Conservation (phyloP, 768 basidiomycete genomes). For the Boletus sensibilis region DNA sequence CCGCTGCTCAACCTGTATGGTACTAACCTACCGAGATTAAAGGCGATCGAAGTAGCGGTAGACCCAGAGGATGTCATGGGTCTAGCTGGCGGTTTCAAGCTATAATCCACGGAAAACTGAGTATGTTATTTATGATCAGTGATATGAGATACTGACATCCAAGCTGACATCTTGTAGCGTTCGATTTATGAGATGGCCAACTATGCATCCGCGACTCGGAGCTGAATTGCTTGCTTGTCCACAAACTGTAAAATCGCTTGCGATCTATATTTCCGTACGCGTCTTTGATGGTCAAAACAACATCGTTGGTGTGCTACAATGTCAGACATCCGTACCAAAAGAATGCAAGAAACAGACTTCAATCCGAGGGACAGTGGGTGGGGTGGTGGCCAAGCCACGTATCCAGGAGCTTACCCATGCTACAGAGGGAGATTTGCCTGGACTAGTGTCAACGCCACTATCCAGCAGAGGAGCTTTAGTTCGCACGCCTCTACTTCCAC, state of each 20-base stretch:
- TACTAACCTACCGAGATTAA: constrained; percentile 35
- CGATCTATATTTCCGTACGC: background rate
- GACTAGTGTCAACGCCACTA: background rate
- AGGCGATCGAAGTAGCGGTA: constrained; percentile 39
- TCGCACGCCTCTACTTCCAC: too few species aligned
- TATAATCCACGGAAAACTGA: constrained; percentile 9
- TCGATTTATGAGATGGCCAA: background rate
- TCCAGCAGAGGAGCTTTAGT: background rate
- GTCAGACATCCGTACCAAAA: too few species aligned
- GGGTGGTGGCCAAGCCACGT: background rate
- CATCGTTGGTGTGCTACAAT: background rate
- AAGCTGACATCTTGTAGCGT: background rate
- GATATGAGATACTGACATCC: background rate
- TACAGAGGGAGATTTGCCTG: background rate
- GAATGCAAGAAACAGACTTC: background rate
- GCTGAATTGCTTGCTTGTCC: background rate
- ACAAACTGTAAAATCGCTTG: background rate
- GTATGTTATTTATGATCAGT: background rate
- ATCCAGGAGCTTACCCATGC: background rate
- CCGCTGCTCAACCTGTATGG: constrained; percentile 50
- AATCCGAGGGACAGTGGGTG: background rate
- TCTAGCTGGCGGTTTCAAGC: constrained; percentile 61
- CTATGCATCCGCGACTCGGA: background rate
- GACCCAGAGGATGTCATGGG: constrained; percentile 58
- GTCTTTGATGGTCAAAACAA: background rate